phyloP scores from a whole-genome alignment of 2,329 filamentous ascomycete genomes.

The Rhynchosporium agropyri region DNA sequence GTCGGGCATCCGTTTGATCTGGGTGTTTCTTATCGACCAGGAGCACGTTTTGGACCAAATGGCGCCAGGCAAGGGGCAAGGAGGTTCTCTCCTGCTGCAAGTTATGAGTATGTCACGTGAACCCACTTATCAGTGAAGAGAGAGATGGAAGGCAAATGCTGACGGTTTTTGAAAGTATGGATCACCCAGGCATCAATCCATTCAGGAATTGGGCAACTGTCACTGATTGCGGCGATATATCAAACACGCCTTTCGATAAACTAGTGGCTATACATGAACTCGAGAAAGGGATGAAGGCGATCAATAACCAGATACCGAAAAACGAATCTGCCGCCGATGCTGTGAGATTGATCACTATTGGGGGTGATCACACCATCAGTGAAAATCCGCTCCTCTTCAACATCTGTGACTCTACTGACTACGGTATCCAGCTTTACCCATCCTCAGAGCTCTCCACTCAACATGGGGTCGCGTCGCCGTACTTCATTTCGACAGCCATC shows the following conservation, averaged over 20 bases:
- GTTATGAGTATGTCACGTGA: slow-evolving; percentile 36
- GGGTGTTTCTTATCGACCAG: slow-evolving; percentile 39
- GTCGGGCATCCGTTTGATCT: slow-evolving; percentile 41
- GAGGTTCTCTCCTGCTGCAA: slow-evolving; percentile 32
- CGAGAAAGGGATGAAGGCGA: slow-evolving; percentile 37
- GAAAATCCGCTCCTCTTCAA: not conserved
- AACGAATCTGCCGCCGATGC: slow-evolving; percentile 36
- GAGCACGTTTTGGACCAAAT: slow-evolving; percentile 40
- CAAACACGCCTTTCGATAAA: slow-evolving; percentile 40
- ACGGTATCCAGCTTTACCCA: slow-evolving; percentile 35
- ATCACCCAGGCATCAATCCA: slow-evolving; percentile 37
- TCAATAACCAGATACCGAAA: slow-evolving; percentile 33
- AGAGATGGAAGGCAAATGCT: slow-evolving; percentile 18
- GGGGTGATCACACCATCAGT: slow-evolving; percentile 43
- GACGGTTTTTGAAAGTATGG: slow-evolving; percentile 30
- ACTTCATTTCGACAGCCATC: slow-evolving; percentile 40
- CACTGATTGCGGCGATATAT: slow-evolving; percentile 40
- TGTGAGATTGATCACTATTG: slow-evolving; percentile 38
- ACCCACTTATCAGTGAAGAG: not conserved
- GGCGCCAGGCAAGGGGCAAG: slow-evolving; percentile 37
- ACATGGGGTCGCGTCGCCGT: slow-evolving; percentile 40
- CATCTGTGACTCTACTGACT: not conserved
- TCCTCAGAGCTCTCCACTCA: slow-evolving; percentile 38
- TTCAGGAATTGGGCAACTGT: slow-evolving; percentile 38
- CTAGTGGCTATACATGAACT: slow-evolving; percentile 37